Conservation (phyloP, 2,329 filamentous ascomycete species). For the Penicillium sclerotigenum region DNA sequence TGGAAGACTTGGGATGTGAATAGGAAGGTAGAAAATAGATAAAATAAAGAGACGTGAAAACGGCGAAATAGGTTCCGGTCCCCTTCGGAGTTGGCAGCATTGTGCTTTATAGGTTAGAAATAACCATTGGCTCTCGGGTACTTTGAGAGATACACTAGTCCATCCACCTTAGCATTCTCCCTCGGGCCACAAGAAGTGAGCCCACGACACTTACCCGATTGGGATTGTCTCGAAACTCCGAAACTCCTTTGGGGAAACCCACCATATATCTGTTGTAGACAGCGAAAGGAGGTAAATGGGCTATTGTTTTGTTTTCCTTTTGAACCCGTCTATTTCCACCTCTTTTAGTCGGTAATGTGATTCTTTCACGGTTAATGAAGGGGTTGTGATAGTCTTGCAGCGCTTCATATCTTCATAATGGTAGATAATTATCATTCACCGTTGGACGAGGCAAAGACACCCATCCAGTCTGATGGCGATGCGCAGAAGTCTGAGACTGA, state of each 20-base stretch:
- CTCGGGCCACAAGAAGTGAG: background rate
- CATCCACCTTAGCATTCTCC: background rate
- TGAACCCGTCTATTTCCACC: background rate
- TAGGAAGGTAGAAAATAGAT: background rate
- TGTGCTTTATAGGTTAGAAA: background rate
- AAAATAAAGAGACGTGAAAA: background rate
- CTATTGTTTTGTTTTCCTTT: background rate
- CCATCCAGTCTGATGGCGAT: background rate
- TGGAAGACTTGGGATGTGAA: background rate
- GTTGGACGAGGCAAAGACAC: background rate
- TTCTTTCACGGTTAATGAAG: background rate
- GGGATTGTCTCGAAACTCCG: background rate
- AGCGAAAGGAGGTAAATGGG: background rate
- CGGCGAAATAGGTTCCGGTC: background rate
- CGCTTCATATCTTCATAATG: background rate
- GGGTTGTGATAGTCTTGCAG: background rate
- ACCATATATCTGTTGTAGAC: background rate
- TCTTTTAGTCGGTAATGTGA: background rate
- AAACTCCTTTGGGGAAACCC: background rate
- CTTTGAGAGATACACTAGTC: background rate
- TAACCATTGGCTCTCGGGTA: no score
- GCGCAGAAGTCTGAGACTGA: background rate
- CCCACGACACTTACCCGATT: background rate
- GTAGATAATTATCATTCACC: background rate
- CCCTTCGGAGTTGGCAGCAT: no score